Percentiles rank a stretch among this genome's conserved stretches.
phyloP scores from a whole-genome alignment of 805 yeast genomes.

The Clavispora santaluciae region DNA sequence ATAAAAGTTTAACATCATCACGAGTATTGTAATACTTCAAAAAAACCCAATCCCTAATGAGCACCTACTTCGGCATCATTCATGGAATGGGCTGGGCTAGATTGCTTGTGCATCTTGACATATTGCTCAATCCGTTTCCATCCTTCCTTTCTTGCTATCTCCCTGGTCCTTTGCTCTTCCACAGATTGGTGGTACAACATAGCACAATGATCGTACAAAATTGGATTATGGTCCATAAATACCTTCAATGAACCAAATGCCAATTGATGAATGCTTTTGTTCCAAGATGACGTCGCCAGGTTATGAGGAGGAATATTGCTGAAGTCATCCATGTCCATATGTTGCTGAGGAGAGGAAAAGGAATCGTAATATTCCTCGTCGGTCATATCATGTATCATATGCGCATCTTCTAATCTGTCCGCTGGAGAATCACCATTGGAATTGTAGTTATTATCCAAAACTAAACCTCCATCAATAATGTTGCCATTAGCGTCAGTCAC shows the following conservation, averaged over 20 bases:
- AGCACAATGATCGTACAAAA: constrained; percentile 89
- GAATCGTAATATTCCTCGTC: constrained; percentile 43
- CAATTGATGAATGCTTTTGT: constrained; percentile 84
- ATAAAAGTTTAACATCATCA: not conserved
- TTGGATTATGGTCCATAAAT: constrained; percentile 89
- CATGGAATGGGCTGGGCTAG: constrained; percentile 2
- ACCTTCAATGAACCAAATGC: constrained; percentile 88
- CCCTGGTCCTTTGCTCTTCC: constrained; percentile 65
- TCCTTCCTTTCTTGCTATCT: constrained; percentile 56
- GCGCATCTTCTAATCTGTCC: constrained; percentile 11
- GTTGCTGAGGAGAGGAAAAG: constrained; percentile 32
- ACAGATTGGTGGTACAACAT: constrained; percentile 74
- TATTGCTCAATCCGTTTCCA: constrained; percentile 68
- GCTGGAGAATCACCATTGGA: constrained; percentile 13
- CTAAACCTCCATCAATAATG: constrained; percentile 33
- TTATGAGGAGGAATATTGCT: constrained; percentile 37
- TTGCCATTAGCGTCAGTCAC: constrained; percentile 41
- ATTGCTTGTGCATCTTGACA: constrained; percentile 31
- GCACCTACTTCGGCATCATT: constrained; percentile 10
- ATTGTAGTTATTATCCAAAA: constrained; percentile 15
- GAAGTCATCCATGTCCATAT: constrained; percentile 28
- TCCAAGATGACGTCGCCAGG: constrained; percentile 71
- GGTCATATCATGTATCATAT: constrained; percentile 30
- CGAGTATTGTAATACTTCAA: too few relatives aligned
- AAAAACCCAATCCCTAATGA: constrained; percentile 2